These are phyloP conservation scores for Selaginella tamariscina DNA, from an alignment of 75 land plant genomes.

Conservation along the genomic window DNA sequence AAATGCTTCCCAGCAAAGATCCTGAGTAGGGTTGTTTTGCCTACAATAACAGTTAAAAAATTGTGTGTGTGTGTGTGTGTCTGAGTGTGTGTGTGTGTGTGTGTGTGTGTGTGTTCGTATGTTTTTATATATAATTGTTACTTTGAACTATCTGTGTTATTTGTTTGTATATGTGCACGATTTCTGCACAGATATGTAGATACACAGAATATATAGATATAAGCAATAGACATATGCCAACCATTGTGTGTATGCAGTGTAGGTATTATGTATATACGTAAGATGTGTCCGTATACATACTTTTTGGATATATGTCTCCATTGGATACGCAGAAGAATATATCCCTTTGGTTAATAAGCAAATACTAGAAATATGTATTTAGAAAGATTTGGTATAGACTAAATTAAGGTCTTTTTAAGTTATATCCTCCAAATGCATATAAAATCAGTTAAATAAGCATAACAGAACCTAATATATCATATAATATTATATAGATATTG, in stretches of 20 bases:
- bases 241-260: too few relatives aligned
- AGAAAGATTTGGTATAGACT: too few relatives aligned
- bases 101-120: background rate
- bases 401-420: too few relatives aligned
- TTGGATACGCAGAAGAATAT: too few relatives aligned
- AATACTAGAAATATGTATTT: too few relatives aligned
- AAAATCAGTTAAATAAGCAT: background rate
- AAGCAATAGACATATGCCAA: background rate
- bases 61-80: too few relatives aligned
- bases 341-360: too few relatives aligned
- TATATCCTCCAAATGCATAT: too few relatives aligned
- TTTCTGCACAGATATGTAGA: background rate
- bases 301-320: too few relatives aligned
- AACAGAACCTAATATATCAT: background rate
- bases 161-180: background rate
- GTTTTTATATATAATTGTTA: background rate
- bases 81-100: background rate
- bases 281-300: too few relatives aligned
- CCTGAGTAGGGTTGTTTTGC: constrained; percentile 81
- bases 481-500: background rate
- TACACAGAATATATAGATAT: background rate
- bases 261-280: too few relatives aligned
- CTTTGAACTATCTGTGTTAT: background rate
- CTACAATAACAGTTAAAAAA: constrained; percentile 25
- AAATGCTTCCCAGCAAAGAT: constrained; percentile 95